phyloP scores from a whole-genome alignment of 139 green algal genomes.

The Chlorella sorokiniana region DNA sequence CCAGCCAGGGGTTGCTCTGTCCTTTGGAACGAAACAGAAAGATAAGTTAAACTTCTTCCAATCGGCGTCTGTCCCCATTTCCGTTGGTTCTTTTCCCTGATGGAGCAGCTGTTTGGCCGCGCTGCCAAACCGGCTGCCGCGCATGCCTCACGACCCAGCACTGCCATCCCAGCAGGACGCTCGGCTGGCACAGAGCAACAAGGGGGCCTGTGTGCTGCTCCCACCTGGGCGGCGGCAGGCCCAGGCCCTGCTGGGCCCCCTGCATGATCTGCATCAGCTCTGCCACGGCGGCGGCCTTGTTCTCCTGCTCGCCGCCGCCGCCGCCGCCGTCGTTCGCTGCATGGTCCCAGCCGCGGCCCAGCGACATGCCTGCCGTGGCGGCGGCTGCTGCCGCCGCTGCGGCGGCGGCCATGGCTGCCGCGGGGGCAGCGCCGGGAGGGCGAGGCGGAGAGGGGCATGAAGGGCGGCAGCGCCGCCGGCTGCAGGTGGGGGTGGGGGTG shows the following conservation, averaged over 20 bases:
- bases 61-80: no score
- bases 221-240: conserved; percentile 3
- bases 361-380: not conserved
- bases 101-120: no score
- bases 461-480: not conserved
- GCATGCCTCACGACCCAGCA: no score
- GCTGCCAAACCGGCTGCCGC: no score
- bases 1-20: not conserved
- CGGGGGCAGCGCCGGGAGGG: not conserved
- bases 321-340: not conserved
- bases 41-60: no score
- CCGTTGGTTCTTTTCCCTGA: no score
- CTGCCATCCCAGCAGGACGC: not conserved
- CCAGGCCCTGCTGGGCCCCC: not conserved
- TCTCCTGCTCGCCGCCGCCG: not conserved
- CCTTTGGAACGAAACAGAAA: no score
- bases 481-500: not conserved
- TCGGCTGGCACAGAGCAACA: not conserved
- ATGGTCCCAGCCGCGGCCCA: not conserved
- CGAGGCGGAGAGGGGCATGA: not conserved
- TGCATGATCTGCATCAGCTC: conserved; percentile 32
- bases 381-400: not conserved
- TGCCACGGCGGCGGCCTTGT: conserved; percentile 5
- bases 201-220: no score
- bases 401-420: not conserved